Conservation (phyloP, 2,329 filamentous ascomycete species). For the Zasmidium citrigriseum region DNA sequence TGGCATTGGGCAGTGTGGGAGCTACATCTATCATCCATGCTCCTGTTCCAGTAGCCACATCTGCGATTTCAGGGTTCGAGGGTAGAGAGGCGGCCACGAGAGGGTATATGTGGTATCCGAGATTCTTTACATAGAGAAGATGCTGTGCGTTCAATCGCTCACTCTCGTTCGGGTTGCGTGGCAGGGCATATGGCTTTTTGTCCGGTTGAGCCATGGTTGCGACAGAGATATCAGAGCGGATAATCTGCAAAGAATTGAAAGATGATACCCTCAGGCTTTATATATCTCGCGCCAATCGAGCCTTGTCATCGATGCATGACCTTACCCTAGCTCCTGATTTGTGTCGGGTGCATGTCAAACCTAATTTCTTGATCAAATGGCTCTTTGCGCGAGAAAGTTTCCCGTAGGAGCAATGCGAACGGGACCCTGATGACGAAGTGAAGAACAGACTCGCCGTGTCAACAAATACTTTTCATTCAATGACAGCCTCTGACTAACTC, state of each 20-base stretch:
- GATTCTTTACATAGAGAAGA: constrained; percentile 9
- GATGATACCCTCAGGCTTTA: neutral
- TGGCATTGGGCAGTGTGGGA: neutral
- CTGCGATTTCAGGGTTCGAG: constrained; percentile 17
- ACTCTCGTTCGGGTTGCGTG: constrained; percentile 21
- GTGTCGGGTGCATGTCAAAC: neutral
- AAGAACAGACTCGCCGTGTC: neutral
- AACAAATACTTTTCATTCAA: constrained; percentile 7
- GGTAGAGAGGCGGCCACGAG: constrained; percentile 14
- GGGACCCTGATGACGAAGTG: neutral
- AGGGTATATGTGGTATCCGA: constrained; percentile 23
- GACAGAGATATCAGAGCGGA: neutral
- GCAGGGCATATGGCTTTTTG: constrained; percentile 11
- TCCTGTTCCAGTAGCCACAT: constrained; percentile 27
- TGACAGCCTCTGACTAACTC: neutral
- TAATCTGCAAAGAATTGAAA: neutral
- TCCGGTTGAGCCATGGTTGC: neutral
- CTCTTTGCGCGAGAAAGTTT: neutral
- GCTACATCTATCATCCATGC: constrained; percentile 22
- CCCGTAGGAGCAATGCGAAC: neutral
- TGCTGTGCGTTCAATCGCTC: constrained; percentile 22
- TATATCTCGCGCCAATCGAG: neutral
- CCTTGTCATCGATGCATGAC: neutral
- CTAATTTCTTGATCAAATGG: neutral
- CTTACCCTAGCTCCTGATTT: neutral